Evolutionary conservation across 140 eudicot genomes (phyloP), one percentile per base, ranked within the genome.

Genomic region (Flaveria floridana): DNA sequence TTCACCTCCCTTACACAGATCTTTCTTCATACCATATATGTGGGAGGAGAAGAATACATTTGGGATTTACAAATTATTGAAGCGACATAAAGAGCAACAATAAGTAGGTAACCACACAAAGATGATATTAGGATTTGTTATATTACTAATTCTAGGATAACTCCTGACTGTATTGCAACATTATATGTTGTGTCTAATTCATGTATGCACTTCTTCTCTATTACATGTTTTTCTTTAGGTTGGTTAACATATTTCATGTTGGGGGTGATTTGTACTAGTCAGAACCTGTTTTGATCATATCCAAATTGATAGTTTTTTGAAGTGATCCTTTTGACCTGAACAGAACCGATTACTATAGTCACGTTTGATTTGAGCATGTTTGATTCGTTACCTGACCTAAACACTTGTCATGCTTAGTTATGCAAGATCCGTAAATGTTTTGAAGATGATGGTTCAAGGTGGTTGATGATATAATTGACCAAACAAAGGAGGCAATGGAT

Each of bases 31-130:
- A 71, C 98, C 97, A 0, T 80, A 84, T 65, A 79, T 70, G 72
- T 93, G 99, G 99, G 90, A 88, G 79, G 79, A 84, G 84, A 94
- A 85, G 79, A 90, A 94, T 75, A 78, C 85, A 6, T 94, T 94
- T 48, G 99, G 97, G 78, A 56, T 90, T 44, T 91, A 90, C 80
- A 94, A 88, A 77, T 79, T 94, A 42, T 90, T 90, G 12, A 88
- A 84, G 88, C 84, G 91, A 80, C 87, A 90, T 73, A 91, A 86
- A 62, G 81, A 73, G 65, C 82, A 67, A 50, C 79, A 67, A 56
- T 71, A 72, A 63, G 12, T 51, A 68, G 81, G 26, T 73, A 39
- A 19, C 53, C 57, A 73, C 68, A 72, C 68, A 56, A 52, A 37
- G 41, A 2, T 73, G 75, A 68, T 47, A 34, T 30, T 30, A 47